Evolutionary conservation across 352 stramenopile species (phyloP), one percentile per base, ranked within the genome.

Genomic region (Pythium rishiriense): DNA sequence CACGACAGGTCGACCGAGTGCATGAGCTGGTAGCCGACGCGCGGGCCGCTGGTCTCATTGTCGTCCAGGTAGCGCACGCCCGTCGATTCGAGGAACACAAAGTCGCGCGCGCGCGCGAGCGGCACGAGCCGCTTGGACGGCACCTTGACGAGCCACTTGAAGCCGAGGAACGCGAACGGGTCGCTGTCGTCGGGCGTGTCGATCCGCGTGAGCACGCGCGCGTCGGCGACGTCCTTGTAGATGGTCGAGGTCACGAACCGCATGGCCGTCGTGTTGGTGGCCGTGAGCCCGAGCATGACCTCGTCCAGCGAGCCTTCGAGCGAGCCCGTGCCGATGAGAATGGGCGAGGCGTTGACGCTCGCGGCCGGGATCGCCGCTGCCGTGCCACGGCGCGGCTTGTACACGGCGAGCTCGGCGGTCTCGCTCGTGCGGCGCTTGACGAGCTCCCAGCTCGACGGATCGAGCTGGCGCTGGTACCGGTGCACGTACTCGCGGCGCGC

Each of bases 71-170:
- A 3, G 28, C 50, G 49, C 28, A 78, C 28, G 21, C 68, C 71
- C 3, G 65, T 62, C 9, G 64, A 68, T 43, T 71, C 64, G 28
- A 78, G 39, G 51, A 64, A 75, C 12, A 73, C 52, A 57, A 78
- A 75, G 50, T 78, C 71, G 11, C 68, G 68, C 11, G 63, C 48
- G 4, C 70, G 66, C 7, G 70, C 47, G 10, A 78, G 52, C 22
- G 25, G 48, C 66, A 48, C 56, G 50, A 76, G 59, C 25, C 46
- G 45, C 39, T 50, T 46, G 17, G 66, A 62, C 21, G 70, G 58
- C 4, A 56, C 55, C 14, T 77, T 77, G 21, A 71, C 60, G 6
- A 69, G 33, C 71, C 71, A 78, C 48, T 75, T 75, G 53, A 75
- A 46, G 26, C 71, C 71, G 12, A 78, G 45, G 24, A 64, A 71